These are phyloP conservation scores for Leccinum variicolor DNA, from an alignment of 768 basidiomycete genomes.

Conservation along the genomic window DNA sequence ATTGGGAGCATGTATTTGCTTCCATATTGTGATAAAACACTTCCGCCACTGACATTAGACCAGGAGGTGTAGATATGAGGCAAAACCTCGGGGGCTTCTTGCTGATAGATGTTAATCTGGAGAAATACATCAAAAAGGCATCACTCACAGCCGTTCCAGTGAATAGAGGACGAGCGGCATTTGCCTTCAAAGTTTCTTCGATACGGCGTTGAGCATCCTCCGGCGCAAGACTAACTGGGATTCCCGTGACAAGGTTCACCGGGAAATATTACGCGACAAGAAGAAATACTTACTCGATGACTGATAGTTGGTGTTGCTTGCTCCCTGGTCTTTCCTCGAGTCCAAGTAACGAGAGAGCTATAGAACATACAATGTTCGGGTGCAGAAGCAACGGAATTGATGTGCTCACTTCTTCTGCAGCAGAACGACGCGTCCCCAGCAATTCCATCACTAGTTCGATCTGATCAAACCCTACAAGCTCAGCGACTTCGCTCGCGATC, in stretches of 20 bases:
- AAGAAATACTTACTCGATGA: constrained; percentile 7
- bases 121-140: background rate
- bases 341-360: constrained; percentile 17
- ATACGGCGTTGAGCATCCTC: constrained; percentile 58
- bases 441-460: constrained; percentile 77
- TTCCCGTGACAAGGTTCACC: background rate
- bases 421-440: constrained; percentile 48
- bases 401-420: constrained; percentile 48
- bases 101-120: constrained; percentile 34
- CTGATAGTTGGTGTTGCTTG: background rate
- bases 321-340: background rate
- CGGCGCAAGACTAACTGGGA: constrained; percentile 33
- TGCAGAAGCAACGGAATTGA: background rate
- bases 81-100: constrained; percentile 55
- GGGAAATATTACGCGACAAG: background rate
- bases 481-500: constrained; percentile 74
- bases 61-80: constrained; percentile 89
- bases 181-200: constrained; percentile 55
- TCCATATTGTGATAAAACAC: constrained; percentile 64
- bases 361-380: background rate
- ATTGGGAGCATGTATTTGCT: constrained; percentile 78
- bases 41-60: constrained; percentile 52
- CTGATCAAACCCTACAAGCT: constrained; percentile 80
- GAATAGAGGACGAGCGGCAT: constrained; percentile 66
- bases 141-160: constrained; percentile 48